Evolutionary conservation across 352 stramenopile species (phyloP).

Genomic region (Phytopythium mirpurense): DNA sequence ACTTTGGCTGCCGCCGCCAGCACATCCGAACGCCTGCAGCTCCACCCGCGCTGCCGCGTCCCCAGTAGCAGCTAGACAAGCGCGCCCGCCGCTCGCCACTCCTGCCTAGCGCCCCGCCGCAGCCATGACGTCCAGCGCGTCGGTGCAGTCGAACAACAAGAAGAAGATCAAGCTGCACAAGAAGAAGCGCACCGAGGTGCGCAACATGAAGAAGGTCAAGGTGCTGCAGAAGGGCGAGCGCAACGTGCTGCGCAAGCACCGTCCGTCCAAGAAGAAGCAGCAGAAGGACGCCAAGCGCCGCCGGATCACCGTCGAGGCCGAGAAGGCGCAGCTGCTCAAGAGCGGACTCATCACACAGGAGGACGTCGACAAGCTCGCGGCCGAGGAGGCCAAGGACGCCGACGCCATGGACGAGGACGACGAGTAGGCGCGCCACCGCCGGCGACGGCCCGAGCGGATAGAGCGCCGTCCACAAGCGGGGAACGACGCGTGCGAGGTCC

Average conservation of each 20-base stretch:
- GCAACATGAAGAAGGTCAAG: conserved; percentile 82
- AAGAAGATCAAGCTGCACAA: conserved; percentile 84
- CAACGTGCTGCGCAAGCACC: conserved; percentile 55
- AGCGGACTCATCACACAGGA: conserved; percentile 77
- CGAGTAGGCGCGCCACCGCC: not conserved
- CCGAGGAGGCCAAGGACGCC: conserved; percentile 34
- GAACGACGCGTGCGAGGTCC: too few relatives aligned
- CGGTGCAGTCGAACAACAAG: conserved; percentile 79
- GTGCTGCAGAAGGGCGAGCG: conserved; percentile 46
- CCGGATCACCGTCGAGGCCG: conserved; percentile 57
- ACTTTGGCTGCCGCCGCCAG: too few relatives aligned
- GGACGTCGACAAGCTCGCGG: conserved; percentile 78
- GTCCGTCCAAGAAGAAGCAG: conserved; percentile 83
- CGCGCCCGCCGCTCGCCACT: too few relatives aligned
- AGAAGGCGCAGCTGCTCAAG: conserved; percentile 76
- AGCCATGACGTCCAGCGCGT: conserved; percentile 25
- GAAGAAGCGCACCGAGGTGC: conserved; percentile 74
- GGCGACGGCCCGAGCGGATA: too few relatives aligned
- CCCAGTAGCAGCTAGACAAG: not conserved
- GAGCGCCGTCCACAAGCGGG: too few relatives aligned
- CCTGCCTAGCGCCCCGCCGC: not conserved
- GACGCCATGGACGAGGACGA: conserved; percentile 56
- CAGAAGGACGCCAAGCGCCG: conserved; percentile 80
- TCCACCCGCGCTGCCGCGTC: not conserved
- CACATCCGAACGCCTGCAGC: too few relatives aligned